Percentiles rank a stretch among this genome's conserved stretches.
Conservation (phyloP, 2,329 filamentous ascomycete species). For the Tolypocladium guangdongense region DNA sequence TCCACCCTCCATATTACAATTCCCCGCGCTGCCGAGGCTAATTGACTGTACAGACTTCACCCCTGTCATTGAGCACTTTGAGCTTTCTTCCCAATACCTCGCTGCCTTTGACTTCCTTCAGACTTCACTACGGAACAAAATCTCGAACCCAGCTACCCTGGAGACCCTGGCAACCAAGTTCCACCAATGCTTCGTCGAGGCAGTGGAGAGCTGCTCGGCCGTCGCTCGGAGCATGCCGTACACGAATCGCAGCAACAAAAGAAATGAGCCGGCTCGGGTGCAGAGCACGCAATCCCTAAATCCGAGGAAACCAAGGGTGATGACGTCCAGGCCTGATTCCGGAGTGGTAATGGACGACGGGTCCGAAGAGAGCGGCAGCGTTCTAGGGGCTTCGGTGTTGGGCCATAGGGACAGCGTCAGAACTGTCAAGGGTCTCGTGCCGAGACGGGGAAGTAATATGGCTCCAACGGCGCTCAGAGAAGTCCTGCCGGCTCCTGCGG, state of each 20-base stretch:
- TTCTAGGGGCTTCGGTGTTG: slow-evolving; percentile 10
- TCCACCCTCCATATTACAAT: rapidly evolving
- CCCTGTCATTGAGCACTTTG: slow-evolving; percentile 30
- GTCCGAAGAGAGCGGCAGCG: slow-evolving; percentile 25
- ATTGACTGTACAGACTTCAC: slow-evolving; percentile 19
- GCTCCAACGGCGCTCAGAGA: slow-evolving; percentile 12
- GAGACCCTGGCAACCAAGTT: slow-evolving; percentile 28
- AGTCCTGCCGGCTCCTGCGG: slow-evolving; percentile 5
- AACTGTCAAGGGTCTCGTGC: slow-evolving; percentile 11
- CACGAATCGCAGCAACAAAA: slow-evolving; percentile 29
- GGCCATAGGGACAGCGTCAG: slow-evolving; percentile 19
- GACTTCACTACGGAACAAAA: slow-evolving; percentile 22
- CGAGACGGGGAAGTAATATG: slow-evolving; percentile 13
- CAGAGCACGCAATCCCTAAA: slow-evolving; percentile 10
- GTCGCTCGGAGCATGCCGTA: slow-evolving; percentile 26
- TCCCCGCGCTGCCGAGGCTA: not conserved
- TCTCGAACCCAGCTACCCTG: slow-evolving; percentile 24
- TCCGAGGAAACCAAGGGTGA: slow-evolving; percentile 13
- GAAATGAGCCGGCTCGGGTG: slow-evolving; percentile 16
- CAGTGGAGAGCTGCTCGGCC: slow-evolving; percentile 23
- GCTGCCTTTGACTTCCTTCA: slow-evolving; percentile 21
- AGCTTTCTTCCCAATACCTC: slow-evolving; percentile 23
- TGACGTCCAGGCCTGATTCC: slow-evolving; percentile 23
- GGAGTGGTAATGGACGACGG: slow-evolving; percentile 27
- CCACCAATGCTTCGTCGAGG: slow-evolving; percentile 29